Evolutionary conservation across 305 asterid species (phyloP).

Genomic region (Andrographis paniculata): DNA sequence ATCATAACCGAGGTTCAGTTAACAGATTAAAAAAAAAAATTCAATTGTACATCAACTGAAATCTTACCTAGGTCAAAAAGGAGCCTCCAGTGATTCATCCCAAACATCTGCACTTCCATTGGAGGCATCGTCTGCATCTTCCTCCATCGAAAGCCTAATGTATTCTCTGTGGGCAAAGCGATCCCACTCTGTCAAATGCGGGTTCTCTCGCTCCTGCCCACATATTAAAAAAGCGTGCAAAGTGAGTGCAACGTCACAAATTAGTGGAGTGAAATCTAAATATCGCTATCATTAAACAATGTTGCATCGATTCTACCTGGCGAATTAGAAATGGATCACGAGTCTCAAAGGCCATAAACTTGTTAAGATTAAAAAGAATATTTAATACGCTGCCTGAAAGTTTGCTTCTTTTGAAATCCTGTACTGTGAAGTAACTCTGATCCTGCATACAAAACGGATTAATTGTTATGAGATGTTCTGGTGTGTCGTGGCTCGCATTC

Average conservation of each 20-base stretch:
- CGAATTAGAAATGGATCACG: conserved; percentile 98
- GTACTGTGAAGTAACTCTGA: conserved; percentile 63
- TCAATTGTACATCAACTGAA: conserved; percentile 2
- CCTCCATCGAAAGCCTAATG: conserved; percentile 99
- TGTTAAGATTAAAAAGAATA: conserved; percentile 92
- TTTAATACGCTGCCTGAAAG: conserved; percentile 90
- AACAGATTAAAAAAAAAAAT: conserved; percentile 7
- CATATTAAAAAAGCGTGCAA: conserved; percentile 15
- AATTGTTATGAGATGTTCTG: conserved; percentile 14
- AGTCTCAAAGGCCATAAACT: conserved; percentile 98
- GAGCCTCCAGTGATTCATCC: conserved; percentile 99
- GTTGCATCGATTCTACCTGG: conserved; percentile 46
- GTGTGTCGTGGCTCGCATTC: background rate
- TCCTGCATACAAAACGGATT: conserved; percentile 50
- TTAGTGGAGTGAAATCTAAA: conserved; percentile 6
- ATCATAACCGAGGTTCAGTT: conserved; percentile 8
- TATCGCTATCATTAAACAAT: background rate
- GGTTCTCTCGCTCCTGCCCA: conserved; percentile 95
- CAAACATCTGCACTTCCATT: conserved; percentile 99
- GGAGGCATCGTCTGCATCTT: conserved; percentile 99
- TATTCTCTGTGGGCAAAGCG: conserved; percentile 99
- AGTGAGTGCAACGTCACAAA: conserved; percentile 12
- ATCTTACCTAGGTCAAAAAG: conserved; percentile 69
- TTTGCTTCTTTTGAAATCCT: conserved; percentile 76
- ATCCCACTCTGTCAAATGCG: conserved; percentile 97